Conservation (phyloP, 192 early-diverging fungal genomes). For the Rhizophagus sp. region DNA sequence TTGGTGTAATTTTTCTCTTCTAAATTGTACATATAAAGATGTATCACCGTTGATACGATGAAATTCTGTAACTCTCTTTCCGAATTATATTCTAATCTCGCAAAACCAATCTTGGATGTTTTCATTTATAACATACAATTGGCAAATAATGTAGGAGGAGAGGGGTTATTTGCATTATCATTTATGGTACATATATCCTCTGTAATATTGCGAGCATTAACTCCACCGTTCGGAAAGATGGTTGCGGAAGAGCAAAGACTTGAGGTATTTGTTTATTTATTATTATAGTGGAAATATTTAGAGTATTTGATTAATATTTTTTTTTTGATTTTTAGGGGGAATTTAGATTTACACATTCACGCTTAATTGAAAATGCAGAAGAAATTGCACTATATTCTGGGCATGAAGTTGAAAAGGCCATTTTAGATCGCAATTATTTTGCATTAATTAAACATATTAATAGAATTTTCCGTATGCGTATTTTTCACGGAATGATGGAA, state of each 20-base stretch:
- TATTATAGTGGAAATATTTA: not conserved
- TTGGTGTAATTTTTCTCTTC: conserved; percentile 2
- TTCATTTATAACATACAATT: conserved; percentile 92
- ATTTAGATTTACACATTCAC: conserved; percentile 91
- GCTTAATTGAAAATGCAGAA: conserved; percentile 94
- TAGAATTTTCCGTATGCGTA: conserved; percentile 78
- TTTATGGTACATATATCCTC: conserved; percentile 79
- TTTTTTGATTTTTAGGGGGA: conserved; percentile 64
- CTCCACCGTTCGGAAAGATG: conserved; percentile 96
- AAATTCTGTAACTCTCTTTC: conserved; percentile 88
- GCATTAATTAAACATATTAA: conserved; percentile 86
- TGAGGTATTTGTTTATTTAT: conserved; percentile 42
- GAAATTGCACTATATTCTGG: conserved; percentile 93
- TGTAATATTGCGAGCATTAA: conserved; percentile 74
- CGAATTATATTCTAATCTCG: conserved; percentile 90
- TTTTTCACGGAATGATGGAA: conserved; percentile 94
- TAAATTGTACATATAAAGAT: conserved; percentile 34
- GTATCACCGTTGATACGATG: conserved; percentile 83
- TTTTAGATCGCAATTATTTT: conserved; percentile 76
- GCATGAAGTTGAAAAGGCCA: conserved; percentile 79
- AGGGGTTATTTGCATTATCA: conserved; percentile 80
- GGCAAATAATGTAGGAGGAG: conserved; percentile 79
- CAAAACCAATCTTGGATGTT: conserved; percentile 93
- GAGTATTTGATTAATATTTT: conserved; percentile 20
- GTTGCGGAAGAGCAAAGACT: conserved; percentile 90